These are phyloP conservation scores for Lomentospora prolificans DNA, from an alignment of 2,329 filamentous ascomycete genomes.

Conservation along the genomic window DNA sequence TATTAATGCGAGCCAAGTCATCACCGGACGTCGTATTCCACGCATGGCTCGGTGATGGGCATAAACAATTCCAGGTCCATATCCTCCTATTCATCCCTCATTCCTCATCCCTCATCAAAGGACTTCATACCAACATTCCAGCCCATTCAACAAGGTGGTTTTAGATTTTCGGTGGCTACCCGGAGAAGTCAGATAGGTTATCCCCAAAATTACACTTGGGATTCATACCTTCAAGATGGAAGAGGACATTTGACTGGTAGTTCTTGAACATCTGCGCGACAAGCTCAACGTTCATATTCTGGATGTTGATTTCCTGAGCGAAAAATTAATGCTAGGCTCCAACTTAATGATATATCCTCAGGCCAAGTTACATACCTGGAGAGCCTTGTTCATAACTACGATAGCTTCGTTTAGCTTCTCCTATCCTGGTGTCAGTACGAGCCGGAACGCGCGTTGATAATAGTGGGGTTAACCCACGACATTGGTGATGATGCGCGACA, in stretches of 20 bases:
- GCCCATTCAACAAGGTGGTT: slow-evolving; percentile 60
- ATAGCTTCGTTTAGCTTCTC: slow-evolving; percentile 96
- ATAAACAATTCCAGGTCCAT: neutral
- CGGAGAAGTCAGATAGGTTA: too few species aligned
- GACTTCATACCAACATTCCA: too few species aligned
- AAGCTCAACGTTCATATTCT: slow-evolving; percentile 97
- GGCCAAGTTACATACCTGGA: slow-evolving; percentile 65
- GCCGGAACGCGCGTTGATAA: neutral
- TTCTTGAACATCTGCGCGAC: slow-evolving; percentile 99
- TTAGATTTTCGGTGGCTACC: slow-evolving; percentile 76
- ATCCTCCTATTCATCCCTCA: neutral
- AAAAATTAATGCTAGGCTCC: too few species aligned
- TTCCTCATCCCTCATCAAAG: neutral
- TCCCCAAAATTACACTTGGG: neutral
- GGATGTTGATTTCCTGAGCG: slow-evolving; percentile 82
- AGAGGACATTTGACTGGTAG: slow-evolving; percentile 95
- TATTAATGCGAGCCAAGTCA: too few species aligned
- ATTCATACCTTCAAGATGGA: slow-evolving; percentile 80
- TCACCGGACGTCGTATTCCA: too few species aligned
- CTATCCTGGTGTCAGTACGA: slow-evolving; percentile 34
- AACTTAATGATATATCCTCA: too few species aligned
- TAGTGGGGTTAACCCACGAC: slow-evolving; percentile 54
- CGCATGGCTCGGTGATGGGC: too few species aligned
- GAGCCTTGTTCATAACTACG: slow-evolving; percentile 81
- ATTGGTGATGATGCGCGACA: slow-evolving; percentile 94